Evolutionary conservation across 768 basidiomycete species (phyloP).

Genomic region (Suillus plorans): DNA sequence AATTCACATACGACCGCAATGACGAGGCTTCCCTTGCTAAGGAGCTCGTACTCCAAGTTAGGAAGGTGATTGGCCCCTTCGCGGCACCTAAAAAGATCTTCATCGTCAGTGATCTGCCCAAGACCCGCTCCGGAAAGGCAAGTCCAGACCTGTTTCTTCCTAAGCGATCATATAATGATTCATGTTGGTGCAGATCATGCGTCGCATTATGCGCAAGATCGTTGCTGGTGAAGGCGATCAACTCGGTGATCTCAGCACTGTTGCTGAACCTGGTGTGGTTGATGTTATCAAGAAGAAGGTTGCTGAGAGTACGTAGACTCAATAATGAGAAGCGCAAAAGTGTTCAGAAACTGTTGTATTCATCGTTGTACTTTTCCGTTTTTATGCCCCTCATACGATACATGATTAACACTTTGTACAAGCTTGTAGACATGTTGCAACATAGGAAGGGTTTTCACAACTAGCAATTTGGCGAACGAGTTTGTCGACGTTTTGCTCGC

Average conservation of each 20-base stretch:
- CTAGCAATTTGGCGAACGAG: not conserved
- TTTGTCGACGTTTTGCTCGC: not conserved
- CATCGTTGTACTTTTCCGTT: not conserved
- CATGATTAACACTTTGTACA: not conserved
- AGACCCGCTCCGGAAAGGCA: conserved; percentile 92
- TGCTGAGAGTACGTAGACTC: conserved; percentile 37
- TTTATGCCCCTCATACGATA: not conserved
- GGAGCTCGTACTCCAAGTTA: conserved; percentile 91
- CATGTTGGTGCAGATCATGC: conserved; percentile 66
- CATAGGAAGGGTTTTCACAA: not conserved
- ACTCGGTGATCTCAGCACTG: conserved; percentile 90
- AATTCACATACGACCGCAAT: conserved; percentile 73
- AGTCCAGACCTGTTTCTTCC: not conserved
- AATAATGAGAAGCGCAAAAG: not conserved
- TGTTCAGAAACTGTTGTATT: not conserved
- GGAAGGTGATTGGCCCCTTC: conserved; percentile 97
- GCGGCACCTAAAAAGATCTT: conserved; percentile 94
- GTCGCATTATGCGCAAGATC: conserved; percentile 95
- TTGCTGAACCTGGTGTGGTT: conserved; percentile 86
- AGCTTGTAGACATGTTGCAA: not conserved
- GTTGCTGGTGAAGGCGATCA: conserved; percentile 93
- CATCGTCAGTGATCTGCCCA: conserved; percentile 83
- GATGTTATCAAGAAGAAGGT: conserved; percentile 85
- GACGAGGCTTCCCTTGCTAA: conserved; percentile 74
- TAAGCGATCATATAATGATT: not conserved